Evolutionary conservation across 1,284 basidiomycete genomes (phyloP).

Genomic region (Inonotus obliquus): DNA sequence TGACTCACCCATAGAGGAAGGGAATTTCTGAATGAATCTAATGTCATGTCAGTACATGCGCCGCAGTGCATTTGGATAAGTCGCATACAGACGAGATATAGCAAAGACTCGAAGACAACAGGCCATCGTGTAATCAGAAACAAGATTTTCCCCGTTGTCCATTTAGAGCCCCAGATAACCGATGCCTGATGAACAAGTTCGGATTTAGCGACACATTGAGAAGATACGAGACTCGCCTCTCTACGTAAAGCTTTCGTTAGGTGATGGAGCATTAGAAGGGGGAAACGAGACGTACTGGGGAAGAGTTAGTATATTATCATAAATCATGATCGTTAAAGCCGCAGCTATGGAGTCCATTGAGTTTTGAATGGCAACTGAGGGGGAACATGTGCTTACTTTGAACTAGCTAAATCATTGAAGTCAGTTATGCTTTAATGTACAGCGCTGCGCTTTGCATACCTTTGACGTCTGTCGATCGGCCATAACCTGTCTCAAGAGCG

Average conservation of each 20-base stretch:
- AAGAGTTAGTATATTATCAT: background rate
- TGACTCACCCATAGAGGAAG: background rate
- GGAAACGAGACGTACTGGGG: conserved; percentile 1
- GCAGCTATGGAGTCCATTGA: background rate
- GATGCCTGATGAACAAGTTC: background rate
- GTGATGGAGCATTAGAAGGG: background rate
- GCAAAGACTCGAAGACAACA: background rate
- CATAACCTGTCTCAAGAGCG: background rate
- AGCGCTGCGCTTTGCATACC: background rate
- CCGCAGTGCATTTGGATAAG: background rate
- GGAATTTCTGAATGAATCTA: background rate
- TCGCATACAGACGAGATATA: conserved; percentile 2
- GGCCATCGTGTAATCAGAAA: conserved; percentile 10
- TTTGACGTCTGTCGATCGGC: conserved; percentile 2
- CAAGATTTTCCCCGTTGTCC: background rate
- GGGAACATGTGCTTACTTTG: background rate
- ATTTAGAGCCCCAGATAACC: background rate
- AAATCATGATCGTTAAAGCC: background rate
- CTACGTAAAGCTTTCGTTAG: background rate
- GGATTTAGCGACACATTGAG: background rate
- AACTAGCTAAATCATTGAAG: background rate
- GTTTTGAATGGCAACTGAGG: background rate
- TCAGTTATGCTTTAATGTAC: background rate
- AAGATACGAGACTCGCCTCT: background rate
- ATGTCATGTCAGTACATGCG: background rate